Conservation (phyloP, 495 filamentous ascomycete species). For the Penicillium paxilli region DNA sequence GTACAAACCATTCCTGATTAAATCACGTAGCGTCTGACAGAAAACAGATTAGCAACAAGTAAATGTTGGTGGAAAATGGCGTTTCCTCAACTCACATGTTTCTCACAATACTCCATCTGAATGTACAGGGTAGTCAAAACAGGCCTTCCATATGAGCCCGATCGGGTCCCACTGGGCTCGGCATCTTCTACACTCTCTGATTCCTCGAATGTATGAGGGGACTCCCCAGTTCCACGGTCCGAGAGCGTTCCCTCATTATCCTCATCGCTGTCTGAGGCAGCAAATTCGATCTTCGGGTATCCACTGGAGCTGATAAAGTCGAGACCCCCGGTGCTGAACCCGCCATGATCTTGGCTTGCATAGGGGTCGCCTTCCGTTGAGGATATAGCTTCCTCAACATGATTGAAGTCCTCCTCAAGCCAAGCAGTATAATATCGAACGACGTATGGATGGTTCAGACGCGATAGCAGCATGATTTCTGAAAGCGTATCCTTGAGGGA, state of each 20-base stretch:
- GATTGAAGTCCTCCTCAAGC: slow-evolving; percentile 72
- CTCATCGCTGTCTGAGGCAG: slow-evolving; percentile 63
- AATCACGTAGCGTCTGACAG: slow-evolving; percentile 83
- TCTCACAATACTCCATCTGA: slow-evolving; percentile 97
- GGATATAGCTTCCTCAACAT: slow-evolving; percentile 54
- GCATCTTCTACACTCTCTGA: slow-evolving; percentile 26
- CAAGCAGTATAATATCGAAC: slow-evolving; percentile 95
- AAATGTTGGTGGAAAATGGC: slow-evolving; percentile 7
- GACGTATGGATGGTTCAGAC: slow-evolving; percentile 92
- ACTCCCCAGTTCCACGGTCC: slow-evolving; percentile 20
- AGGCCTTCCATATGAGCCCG: slow-evolving; percentile 41
- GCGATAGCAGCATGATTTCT: slow-evolving; percentile 86
- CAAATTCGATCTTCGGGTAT: slow-evolving; percentile 78
- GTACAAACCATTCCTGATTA: slow-evolving; percentile 76
- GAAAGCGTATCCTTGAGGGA: slow-evolving; percentile 84
- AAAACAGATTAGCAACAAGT: slow-evolving; percentile 7
- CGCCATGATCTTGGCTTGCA: slow-evolving; percentile 47
- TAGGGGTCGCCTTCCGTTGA: slow-evolving; percentile 55
- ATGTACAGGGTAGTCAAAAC: slow-evolving; percentile 70
- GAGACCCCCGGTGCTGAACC: slow-evolving; percentile 79
- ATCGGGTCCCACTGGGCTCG: slow-evolving; percentile 34
- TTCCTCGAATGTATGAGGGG: slow-evolving; percentile 17
- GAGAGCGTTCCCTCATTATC: slow-evolving; percentile 46
- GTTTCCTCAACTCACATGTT: slow-evolving; percentile 57
- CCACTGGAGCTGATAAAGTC: slow-evolving; percentile 93